A percentile compares a stretch with the other conserved stretches of the same genome.
These are phyloP conservation scores for Fraxinus latifolia DNA, from an alignment of 305 asterid genomes.

Conservation along the genomic window DNA sequence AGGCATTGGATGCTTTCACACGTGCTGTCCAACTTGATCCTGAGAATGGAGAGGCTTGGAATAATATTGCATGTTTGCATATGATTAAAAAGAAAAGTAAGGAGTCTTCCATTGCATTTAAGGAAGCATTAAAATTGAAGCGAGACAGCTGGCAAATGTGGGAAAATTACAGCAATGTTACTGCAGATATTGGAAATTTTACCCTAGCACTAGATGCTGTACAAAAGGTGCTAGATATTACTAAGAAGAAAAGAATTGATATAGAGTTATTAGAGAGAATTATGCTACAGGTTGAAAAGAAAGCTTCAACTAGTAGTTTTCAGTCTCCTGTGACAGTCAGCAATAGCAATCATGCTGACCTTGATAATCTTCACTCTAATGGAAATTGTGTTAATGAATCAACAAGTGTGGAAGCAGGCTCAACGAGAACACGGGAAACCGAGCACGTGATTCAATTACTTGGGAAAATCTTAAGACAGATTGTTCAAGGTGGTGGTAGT, in stretches of 20 bases:
- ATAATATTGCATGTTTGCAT: slow-evolving; percentile 88
- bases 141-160: slow-evolving; percentile 98
- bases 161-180: slow-evolving; percentile 92
- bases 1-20: slow-evolving; percentile 87
- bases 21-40: slow-evolving; percentile 94
- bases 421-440: slow-evolving; percentile 47
- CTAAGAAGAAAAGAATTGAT: slow-evolving; percentile 60
- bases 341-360: slow-evolving; percentile 14
- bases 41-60: slow-evolving; percentile 99
- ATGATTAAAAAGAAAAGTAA: slow-evolving; percentile 75
- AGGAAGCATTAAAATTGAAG: slow-evolving; percentile 88
- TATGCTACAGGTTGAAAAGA: slow-evolving; percentile 59
- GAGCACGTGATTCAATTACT: slow-evolving; percentile 54
- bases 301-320: slow-evolving; percentile 27
- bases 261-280: slow-evolving; percentile 56
- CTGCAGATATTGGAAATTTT: slow-evolving; percentile 73
- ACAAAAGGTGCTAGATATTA: slow-evolving; percentile 60
- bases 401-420: slow-evolving; percentile 27
- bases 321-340: slow-evolving; percentile 13
- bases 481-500: slow-evolving; percentile 60
- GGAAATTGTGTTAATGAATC: slow-evolving; percentile 22
- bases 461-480: slow-evolving; percentile 64
- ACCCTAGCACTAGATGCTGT: slow-evolving; percentile 80
- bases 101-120: slow-evolving; percentile 86
- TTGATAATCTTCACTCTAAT: slow-evolving; percentile 21